Percentiles rank a stretch among this genome's conserved stretches.
phyloP scores from a whole-genome alignment of 169 alveolate species.

The Plasmodium chabaudi region DNA sequence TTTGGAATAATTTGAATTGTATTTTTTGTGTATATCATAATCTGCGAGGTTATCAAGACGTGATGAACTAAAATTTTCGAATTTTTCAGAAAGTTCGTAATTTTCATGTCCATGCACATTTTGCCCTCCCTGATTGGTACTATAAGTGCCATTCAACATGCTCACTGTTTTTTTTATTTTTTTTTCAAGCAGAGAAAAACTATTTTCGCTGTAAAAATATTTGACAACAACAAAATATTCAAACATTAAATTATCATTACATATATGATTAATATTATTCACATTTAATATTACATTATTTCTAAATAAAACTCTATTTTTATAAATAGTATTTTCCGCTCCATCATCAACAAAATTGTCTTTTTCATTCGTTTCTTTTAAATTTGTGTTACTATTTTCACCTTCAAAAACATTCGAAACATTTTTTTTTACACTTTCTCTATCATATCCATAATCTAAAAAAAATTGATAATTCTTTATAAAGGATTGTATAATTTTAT shows the following conservation, averaged over 20 bases:
- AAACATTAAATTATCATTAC: slow-evolving; percentile 67
- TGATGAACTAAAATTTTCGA: too few species aligned
- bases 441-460: slow-evolving; percentile 60
- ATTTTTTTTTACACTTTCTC: background rate
- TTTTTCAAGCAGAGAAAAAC: slow-evolving; percentile 54
- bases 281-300: slow-evolving; percentile 46
- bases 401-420: background rate
- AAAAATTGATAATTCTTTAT: slow-evolving; percentile 53
- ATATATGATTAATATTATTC: slow-evolving; percentile 63
- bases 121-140: too few species aligned
- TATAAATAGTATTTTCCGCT: background rate
- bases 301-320: slow-evolving; percentile 58
- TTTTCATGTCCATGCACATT: slow-evolving; percentile 4
- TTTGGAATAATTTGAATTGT: slow-evolving; percentile 32
- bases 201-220: slow-evolving; percentile 67
- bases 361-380: background rate
- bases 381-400: background rate
- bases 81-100: slow-evolving; percentile 2
- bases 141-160: slow-evolving; percentile 3
- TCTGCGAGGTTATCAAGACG: too few species aligned
- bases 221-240: slow-evolving; percentile 61
- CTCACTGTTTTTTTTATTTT: slow-evolving; percentile 48
- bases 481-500: slow-evolving; percentile 54
- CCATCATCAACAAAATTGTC: background rate
- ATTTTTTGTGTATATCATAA: slow-evolving; percentile 31